Evolutionary conservation across 192 early-diverging fungal genomes (phyloP).

Genomic region (Powellomyces hirtus): DNA sequence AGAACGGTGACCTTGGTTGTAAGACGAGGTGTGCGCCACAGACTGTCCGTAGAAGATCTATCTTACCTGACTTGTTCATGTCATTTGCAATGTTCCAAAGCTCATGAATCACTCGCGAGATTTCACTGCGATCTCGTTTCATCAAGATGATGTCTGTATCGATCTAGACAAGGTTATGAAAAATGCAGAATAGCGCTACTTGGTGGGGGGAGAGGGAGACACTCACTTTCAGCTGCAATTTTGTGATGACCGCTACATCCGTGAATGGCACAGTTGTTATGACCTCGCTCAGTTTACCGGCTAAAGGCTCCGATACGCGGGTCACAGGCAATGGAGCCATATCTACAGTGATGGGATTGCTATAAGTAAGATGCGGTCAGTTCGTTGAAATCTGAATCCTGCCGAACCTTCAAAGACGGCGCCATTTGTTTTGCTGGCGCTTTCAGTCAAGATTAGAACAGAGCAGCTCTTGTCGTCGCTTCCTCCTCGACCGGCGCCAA

Average conservation of each 20-base stretch:
- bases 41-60: no score
- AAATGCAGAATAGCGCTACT: not conserved
- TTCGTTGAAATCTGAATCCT: not conserved
- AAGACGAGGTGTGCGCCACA: no score
- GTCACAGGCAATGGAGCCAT: conserved; percentile 59
- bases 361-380: no score
- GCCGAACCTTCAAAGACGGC: not conserved
- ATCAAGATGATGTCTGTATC: not conserved
- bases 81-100: conserved; percentile 33
- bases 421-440: not conserved
- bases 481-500: conserved; percentile 34
- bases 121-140: conserved; percentile 13
- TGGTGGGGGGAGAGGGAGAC: not conserved
- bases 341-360: no score
- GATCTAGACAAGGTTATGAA: no score
- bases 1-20: no score
- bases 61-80: conserved; percentile 24
- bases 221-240: conserved; percentile 34
- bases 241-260: conserved; percentile 61
- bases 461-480: conserved; percentile 26
- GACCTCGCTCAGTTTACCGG: conserved; percentile 26
- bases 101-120: conserved; percentile 28
- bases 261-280: conserved; percentile 45
- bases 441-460: conserved; percentile 34
- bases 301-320: conserved; percentile 39